These are phyloP conservation scores for Mikania micrantha DNA, from an alignment of 129 eudicot species.

Conservation along the genomic window DNA sequence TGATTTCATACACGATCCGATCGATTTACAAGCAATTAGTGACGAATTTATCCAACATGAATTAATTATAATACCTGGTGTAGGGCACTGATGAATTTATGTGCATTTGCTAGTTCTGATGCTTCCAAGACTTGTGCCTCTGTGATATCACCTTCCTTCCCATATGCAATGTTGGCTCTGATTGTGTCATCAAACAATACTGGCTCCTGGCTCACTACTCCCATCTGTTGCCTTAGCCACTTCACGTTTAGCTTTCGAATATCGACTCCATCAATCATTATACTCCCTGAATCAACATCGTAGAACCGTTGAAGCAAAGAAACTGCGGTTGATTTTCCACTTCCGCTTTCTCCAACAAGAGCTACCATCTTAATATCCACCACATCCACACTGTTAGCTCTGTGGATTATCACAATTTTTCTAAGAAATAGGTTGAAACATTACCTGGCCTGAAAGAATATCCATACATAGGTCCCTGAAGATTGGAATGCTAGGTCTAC, in stretches of 20 bases:
- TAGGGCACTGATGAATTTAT: not conserved
- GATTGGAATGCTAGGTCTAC: slow-evolving; percentile 23
- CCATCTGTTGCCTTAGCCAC: slow-evolving; percentile 27
- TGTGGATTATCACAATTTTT: too few species aligned
- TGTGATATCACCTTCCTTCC: not conserved
- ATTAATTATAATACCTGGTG: not conserved
- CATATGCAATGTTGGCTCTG: not conserved
- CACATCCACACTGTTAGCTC: not conserved
- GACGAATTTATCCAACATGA: too few species aligned
- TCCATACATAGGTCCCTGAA: slow-evolving; percentile 26
- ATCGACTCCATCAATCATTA: slow-evolving; percentile 11
- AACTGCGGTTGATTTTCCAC: slow-evolving; percentile 23
- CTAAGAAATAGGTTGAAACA: too few species aligned
- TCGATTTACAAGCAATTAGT: too few species aligned
- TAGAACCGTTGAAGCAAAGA: slow-evolving; percentile 23
- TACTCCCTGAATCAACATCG: slow-evolving; percentile 15
- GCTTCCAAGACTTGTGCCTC: slow-evolving; percentile 3
- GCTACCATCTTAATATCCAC: slow-evolving; percentile 18
- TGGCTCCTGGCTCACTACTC: slow-evolving; percentile 25
- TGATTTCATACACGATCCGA: too few species aligned
- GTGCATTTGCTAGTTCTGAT: not conserved
- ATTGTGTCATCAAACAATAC: not conserved
- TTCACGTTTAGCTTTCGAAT: slow-evolving; percentile 14
- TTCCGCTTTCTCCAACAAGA: slow-evolving; percentile 17
- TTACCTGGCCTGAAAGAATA: slow-evolving; percentile 23